Evolutionary conservation across 1,284 basidiomycete genomes (phyloP).

Genomic region (Cutaneotrichosporon cutaneum): DNA sequence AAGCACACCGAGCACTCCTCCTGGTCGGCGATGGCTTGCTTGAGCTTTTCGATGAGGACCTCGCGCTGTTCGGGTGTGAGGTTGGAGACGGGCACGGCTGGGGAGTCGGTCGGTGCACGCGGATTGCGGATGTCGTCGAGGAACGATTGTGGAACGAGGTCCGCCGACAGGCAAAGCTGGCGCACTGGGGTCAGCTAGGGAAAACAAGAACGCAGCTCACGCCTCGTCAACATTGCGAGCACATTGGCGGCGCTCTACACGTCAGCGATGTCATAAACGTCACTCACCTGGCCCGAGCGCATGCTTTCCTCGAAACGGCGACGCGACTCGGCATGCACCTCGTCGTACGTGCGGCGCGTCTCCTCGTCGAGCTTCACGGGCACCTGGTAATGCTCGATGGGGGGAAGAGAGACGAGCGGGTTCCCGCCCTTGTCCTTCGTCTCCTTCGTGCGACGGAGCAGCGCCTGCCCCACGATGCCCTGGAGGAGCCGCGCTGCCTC

Average conservation of each 20-base stretch:
- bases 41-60: constrained; percentile 64
- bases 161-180: constrained; percentile 77
- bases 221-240: constrained; percentile 75
- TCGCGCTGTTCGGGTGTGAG: constrained; percentile 39
- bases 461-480: constrained; percentile 79
- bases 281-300: constrained; percentile 37
- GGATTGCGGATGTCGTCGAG: constrained; percentile 62
- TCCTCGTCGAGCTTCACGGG: constrained; percentile 66
- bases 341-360: constrained; percentile 71
- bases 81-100: constrained; percentile 44
- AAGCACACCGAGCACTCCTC: constrained; percentile 80
- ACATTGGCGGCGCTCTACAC: constrained; percentile 59
- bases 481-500: constrained; percentile 68
- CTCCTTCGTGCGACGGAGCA: constrained; percentile 83
- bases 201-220: constrained; percentile 24
- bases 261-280: constrained; percentile 10
- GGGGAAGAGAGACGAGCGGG: constrained; percentile 69
- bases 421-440: constrained; percentile 76
- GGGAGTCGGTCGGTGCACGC: constrained; percentile 32
- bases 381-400: constrained; percentile 57
- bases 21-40: constrained; percentile 70
- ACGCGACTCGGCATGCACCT: constrained; percentile 65
- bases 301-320: constrained; percentile 64
- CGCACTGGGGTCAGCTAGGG: constrained; percentile 57
- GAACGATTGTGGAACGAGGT: constrained; percentile 71